Conservation (phyloP, 148 eudicot species). For the Vaccinium myrtillus region DNA sequence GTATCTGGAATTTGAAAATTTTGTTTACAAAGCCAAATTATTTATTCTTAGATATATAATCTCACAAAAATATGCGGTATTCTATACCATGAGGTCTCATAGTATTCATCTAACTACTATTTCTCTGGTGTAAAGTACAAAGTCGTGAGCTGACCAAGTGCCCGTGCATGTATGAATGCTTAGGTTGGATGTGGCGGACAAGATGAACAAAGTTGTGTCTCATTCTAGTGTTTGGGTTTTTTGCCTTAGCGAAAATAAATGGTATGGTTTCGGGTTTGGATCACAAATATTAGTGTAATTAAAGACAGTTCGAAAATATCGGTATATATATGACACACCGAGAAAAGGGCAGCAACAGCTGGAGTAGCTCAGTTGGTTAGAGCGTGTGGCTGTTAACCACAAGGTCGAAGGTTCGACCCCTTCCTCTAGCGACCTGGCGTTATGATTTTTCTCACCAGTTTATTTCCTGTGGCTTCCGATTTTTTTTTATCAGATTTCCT, state of each 20-base stretch:
- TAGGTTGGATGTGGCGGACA: no score
- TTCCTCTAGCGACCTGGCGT: slow-evolving; percentile 36
- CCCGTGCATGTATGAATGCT: no score
- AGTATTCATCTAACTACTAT: no score
- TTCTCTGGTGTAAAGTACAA: no score
- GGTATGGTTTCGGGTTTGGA: background rate
- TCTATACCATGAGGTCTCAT: no score
- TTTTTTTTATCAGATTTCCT: background rate
- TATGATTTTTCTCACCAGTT: background rate
- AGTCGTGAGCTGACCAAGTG: no score
- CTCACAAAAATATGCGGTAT: no score
- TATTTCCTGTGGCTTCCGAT: background rate
- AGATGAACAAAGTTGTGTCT: background rate
- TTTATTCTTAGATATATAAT: no score
- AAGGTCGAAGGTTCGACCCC: slow-evolving; percentile 58
- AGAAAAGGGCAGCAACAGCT: slow-evolving; percentile 13
- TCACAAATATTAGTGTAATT: no score
- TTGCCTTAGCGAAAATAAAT: background rate
- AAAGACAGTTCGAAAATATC: no score
- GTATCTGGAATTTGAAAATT: no score
- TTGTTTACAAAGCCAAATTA: no score
- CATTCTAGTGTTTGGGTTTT: background rate
- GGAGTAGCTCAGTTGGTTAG: slow-evolving; percentile 69
- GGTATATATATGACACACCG: background rate
- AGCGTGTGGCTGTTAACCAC: slow-evolving; percentile 61